Evolutionary conservation across 2,329 filamentous ascomycete species (phyloP), one percentile per base, ranked within the genome.

Genomic region (Xylariaceae sp.): DNA sequence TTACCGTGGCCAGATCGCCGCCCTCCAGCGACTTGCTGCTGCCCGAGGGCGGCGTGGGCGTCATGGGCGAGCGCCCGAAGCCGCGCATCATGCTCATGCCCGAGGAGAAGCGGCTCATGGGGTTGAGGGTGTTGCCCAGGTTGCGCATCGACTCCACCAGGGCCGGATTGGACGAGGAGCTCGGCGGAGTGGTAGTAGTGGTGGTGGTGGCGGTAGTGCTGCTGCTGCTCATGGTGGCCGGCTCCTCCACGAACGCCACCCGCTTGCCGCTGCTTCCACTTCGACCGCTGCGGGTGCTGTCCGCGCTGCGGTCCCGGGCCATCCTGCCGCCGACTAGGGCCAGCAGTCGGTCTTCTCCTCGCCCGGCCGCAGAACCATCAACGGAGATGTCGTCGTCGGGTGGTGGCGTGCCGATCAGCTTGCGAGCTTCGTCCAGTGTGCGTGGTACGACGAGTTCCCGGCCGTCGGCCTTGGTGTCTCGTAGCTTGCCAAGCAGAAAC

Each of bases 341-440:
- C 3, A 87, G 63, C 33, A 90, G 63, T 44, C 73, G 80, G 42
- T 84, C 80, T 28, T 85, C 80, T 5, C 55, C 58, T 41, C 47
- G 53, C 28, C 61, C 58, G 10, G 44, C 35, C 44, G 67, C 73
- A 25, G 69, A 63, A 23, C 72, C 77, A 48, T 72, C 75, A n/a
- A 70, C 63, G 7, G 74, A 77, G 40, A 55, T 68, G 36, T 77
- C 75, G 23, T 81, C 77, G 3, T 79, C 75, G 0, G 63, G 71
- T 11, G 77, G 67, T 22, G 82, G 77, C 1, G 83, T 83, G 50
- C 78, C 84, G 42, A 98, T 83, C 9, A 98, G 73, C 55, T 88
- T 90, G 29, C 88, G 75, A 12, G 90, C 92, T 51, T 98, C 92
- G 48, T 94, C 92, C 0, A 98, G 67, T 2, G 92, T 98, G 50